Evolutionary conservation across 2,329 filamentous ascomycete genomes (phyloP), one percentile per base, ranked within the genome.

Genomic region (Aspergillus terreus): DNA sequence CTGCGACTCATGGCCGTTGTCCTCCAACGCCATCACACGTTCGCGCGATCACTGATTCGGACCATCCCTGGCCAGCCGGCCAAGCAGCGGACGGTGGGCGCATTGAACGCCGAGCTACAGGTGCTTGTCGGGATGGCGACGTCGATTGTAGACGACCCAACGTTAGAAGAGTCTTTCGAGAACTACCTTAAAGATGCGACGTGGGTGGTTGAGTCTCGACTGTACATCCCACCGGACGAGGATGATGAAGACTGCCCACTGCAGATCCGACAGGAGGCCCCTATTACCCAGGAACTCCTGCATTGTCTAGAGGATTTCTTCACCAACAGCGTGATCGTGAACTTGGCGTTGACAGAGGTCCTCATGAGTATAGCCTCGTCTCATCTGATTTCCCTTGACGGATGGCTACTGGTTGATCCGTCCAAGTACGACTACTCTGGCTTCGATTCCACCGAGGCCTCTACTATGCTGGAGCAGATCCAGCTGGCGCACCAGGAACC

Each of bases 271-370:
- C 73, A 88, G 9, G 85, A 87, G 44, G 82, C 83, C 59, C 73
- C 77, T 6, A 73, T 85, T 6, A 71, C 84, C 48, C 72, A 71
- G 46, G 75, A 77, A 17, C 61, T 85, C 15, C 54, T 78, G n/a
- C 67, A 65, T 41, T 78, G 92, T 6, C 71, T 99, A 10, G 81
- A 86, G 42, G 85, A 80, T 0, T 99, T 97, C 64, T 90, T 96
- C 61, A 81, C 89, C 4, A 99, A 99, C 62, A 86, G 90, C 2
- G 85, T 97, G 2, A 90, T 96, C 61, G 92, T 88, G 2, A 99
- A 99, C 60, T 75, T 99, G 3, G 88, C 87, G 0, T 78, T 96
- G 1, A 97, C 92, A 0, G 89, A 95, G 62, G 82, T 88, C 1
- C 78, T 97, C 41, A 82, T 95, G 25, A 87, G 90, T 58, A 77